Evolutionary conservation across 2,329 filamentous ascomycete genomes (phyloP), one percentile per base, ranked within the genome.

Genomic region (Ceratocystiopsis sp.): DNA sequence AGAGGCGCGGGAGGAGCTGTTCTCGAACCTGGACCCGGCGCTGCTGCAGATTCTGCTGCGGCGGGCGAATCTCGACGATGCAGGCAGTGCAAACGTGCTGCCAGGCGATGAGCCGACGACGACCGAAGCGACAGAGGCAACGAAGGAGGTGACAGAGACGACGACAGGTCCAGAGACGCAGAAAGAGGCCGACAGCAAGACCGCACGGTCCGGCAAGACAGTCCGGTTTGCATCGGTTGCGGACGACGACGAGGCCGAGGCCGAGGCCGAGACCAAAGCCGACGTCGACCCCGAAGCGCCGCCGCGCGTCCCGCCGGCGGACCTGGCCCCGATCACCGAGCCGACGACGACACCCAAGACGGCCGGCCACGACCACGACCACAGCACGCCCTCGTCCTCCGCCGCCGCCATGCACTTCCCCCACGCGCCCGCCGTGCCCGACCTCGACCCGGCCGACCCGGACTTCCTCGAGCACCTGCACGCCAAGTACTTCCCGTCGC

Each of bases 401-500:
- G n/a, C 44, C 49, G 60, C 64, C 29, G 16, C 25, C 11, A 67
- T 70, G 14, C 81, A 84, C 61, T 84, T 79, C 59, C 79, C 78
- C 11, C 60, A 59, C 14, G n/a, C 63, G 60, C 49, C 48, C 2
- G 66, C 59, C 37, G 59, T 70, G 7, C 81, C 82, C 12, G 79
- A 85, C 46, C 79, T 96, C 49, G 84, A 96, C 57, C 86, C 87
- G 0, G 67, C 75, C 35, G 84, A 87, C 46, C 80, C 84, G 0
- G 69, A 84, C 55, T 96, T 96, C 63, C 77, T 96, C 45, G 63
- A 74, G 39, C 80, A 84, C 45, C 75, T 98, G 7, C 87, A 94
- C 66, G 64, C 77, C 18, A 94, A 95, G 60, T 98, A 94, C 70
- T 98, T 95, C 61, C 87, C 91, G 13, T 75, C 78, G 48, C 78